These are phyloP conservation scores for Ophiostoma montium DNA, from an alignment of 2,329 filamentous ascomycete genomes.

Conservation along the genomic window DNA sequence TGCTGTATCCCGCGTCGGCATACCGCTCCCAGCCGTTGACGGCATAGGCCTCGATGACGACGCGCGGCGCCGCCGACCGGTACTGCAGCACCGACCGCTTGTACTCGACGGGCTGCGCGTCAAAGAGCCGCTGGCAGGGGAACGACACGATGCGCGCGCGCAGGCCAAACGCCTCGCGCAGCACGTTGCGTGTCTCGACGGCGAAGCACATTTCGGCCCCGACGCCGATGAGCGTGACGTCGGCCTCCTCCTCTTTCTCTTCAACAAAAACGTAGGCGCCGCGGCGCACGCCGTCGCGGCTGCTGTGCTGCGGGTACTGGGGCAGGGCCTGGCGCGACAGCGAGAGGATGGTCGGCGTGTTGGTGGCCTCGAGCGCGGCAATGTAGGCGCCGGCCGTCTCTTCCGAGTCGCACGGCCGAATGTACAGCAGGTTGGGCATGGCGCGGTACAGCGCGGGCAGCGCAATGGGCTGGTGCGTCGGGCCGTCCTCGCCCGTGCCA, in stretches of 20 bases:
- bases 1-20: conserved; percentile 33
- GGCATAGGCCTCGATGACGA: conserved; percentile 36
- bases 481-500: conserved; percentile 45
- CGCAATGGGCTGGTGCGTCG: conserved; percentile 48
- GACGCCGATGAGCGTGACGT: conserved; percentile 26
- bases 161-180: conserved; percentile 19
- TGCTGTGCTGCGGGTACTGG: conserved; percentile 19
- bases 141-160: conserved; percentile 23
- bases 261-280: conserved; percentile 27
- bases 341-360: background rate
- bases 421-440: conserved; percentile 49
- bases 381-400: conserved; percentile 36
- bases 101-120: conserved; percentile 21
- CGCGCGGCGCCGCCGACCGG: conserved; percentile 19
- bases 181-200: conserved; percentile 25
- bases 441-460: conserved; percentile 42
- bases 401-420: conserved; percentile 44
- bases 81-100: conserved; percentile 24
- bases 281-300: conserved; percentile 22
- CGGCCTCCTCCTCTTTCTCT: conserved; percentile 19
- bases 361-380: background rate
- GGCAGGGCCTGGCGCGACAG: conserved; percentile 25
- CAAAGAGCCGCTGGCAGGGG: conserved; percentile 24
- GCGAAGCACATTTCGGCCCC: conserved; percentile 27
- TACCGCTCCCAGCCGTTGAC: conserved; percentile 41